These are phyloP conservation scores for Pholiota adiposa DNA, from an alignment of 1,284 basidiomycete genomes.

Conservation along the genomic window DNA sequence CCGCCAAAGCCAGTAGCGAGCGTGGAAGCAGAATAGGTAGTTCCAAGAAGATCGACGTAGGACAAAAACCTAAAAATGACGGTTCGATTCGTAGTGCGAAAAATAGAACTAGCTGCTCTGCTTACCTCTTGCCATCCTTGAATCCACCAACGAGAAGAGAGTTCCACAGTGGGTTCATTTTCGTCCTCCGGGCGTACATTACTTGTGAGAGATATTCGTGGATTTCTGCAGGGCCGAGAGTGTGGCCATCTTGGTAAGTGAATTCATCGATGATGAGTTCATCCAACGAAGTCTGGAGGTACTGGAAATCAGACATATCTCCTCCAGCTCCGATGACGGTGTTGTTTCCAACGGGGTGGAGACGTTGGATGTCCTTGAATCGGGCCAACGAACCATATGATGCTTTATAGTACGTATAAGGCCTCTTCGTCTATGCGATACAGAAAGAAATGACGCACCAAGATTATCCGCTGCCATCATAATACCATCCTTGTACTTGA, in stretches of 20 bases:
- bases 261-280: slow-evolving; percentile 80
- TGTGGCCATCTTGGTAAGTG: slow-evolving; percentile 82
- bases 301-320: slow-evolving; percentile 98
- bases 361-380: slow-evolving; percentile 93
- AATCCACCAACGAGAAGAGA: slow-evolving; percentile 92
- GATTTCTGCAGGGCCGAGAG: slow-evolving; percentile 87
- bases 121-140: slow-evolving; percentile 78
- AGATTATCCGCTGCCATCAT: slow-evolving; percentile 99
- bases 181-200: slow-evolving; percentile 89
- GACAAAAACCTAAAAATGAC: slow-evolving; percentile 74
- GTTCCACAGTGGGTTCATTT: slow-evolving; percentile 97
- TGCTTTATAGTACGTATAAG: slow-evolving; percentile 50
- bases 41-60: slow-evolving; percentile 96
- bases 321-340: slow-evolving; percentile 93
- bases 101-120: slow-evolving; percentile 8
- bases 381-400: slow-evolving; percentile 98
- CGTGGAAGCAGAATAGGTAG: slow-evolving; percentile 93
- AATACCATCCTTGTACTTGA: slow-evolving; percentile 95
- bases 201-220: slow-evolving; percentile 92
- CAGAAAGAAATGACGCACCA: slow-evolving; percentile 60
- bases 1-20: slow-evolving; percentile 97
- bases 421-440: background rate
- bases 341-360: slow-evolving; percentile 82
- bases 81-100: background rate
- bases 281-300: slow-evolving; percentile 82